Base-by-base conservation (phyloP, 2,329 filamentous ascomycete species). In the Venturia asperata region DNA sequence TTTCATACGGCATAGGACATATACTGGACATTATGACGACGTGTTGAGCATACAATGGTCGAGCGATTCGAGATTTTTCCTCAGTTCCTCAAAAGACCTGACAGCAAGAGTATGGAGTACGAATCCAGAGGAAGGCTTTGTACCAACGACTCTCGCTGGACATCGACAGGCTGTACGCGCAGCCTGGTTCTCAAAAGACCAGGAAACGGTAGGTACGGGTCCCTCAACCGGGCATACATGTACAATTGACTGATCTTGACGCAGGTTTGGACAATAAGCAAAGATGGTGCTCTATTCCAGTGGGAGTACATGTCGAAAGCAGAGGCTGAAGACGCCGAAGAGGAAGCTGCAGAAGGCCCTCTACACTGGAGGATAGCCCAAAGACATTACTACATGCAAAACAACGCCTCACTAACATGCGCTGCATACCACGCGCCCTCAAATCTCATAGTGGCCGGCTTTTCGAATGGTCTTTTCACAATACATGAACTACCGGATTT, bases 401-500 rank as follows among this genome's bases (percentile, higher is more conserved):
- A 89, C 70, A 89, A 88, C 67, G 89, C 93, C 1, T 89, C 91
- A 70, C 85, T 97, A 47, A 90, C 89, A 69, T 97, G 93, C 71
- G 91, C 92, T n/a, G 85, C 88, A 37, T 99, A 92, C 75, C 94
- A 99, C 70, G 80, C 92, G 0, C 82, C 87, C 45, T 90, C 92
- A 0, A 94, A 93, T 74, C 81, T 99, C n/a, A 79, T 99, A n/a
- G 92, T 99, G 1, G 91, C 91, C 19, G 94, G 94, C 9, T 97
- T 99, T 75, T 96, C 92, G 2, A 95, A 95, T 71, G 94, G 94
- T 42, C 81, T 95, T 9, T 99, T 99, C 75, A 90, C 90, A 27
- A 82, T 99, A 7, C 96, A 99, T 77, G 94, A 99, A 74, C 85
- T 99, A 79, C 95, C 95, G 13, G 90, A 93, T 69, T 97, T 97